Base-by-base conservation (phyloP, 352 stramenopile species). In the Phytophthora crassamura region DNA sequence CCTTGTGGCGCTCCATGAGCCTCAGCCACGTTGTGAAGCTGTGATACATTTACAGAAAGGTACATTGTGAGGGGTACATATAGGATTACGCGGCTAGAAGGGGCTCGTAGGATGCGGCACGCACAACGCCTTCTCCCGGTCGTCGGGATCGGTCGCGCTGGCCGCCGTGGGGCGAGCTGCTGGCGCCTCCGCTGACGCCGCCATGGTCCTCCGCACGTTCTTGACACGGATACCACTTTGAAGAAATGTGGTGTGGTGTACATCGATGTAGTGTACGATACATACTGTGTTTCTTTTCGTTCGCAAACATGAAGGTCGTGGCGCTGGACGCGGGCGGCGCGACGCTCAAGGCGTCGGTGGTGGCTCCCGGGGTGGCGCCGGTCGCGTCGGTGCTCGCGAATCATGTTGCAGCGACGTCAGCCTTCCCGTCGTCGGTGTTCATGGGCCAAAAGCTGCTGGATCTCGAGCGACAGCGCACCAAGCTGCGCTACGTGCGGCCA, bases 271-370 rank as follows among this genome's bases (percentile, higher is more conserved):
- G 25, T 28, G 25, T 28, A 4, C 4, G 25, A 28, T 4, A 28
- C 25, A 28, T 6, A 6, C 22, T n/a, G n/a, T 4, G 25, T 28
- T 28, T 28, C 4, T 28, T 28, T 28, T 25, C 22, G 22, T 28
- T 28, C 38, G 45, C 32, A 15, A 53, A 64, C n/a, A 67, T 69
- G 55, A 73, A 64, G 35, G 79, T 88, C 9, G 60, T 91, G 16
- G 81, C 72, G 22, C 59, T 93, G 32, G 84, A 93, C 47, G 71
- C 71, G 1, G 84, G 84, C 43, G 84, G 82, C 47, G 77, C 74
- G 41, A 83, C 82, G 65, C 67, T 93, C 46, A 89, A 89, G 66
- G 82, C 84, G 57, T 76, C 80, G 18, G 67, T 88, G 15, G 69
- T 87, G 16, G 16, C 18, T 7, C 4, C 57, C 14, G 43, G 50